phyloP scores from a whole-genome alignment of 768 basidiomycete species.

The Wakefieldia striispora region DNA sequence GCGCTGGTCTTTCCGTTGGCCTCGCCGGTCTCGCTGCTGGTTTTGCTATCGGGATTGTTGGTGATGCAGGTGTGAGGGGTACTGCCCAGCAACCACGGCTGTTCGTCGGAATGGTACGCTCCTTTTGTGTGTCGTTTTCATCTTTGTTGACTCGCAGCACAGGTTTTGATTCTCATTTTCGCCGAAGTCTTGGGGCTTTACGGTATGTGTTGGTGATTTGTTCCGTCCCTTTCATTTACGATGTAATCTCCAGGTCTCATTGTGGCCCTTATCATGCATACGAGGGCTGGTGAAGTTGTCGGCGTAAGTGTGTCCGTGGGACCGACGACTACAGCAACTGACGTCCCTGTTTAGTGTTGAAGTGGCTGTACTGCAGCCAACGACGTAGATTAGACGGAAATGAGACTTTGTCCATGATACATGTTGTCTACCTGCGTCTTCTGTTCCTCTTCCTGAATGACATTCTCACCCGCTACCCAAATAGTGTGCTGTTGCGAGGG shows the following conservation, averaged over 20 bases:
- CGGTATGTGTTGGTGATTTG: conserved; percentile 40
- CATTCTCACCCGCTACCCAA: conserved; percentile 5
- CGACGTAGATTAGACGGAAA: conserved; percentile 9
- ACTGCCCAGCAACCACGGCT: conserved; percentile 95
- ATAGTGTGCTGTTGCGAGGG: background rate
- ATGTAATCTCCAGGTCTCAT: conserved; percentile 57
- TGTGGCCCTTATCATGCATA: conserved; percentile 96
- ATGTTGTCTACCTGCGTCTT: conserved; percentile 8
- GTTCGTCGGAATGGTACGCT: conserved; percentile 87
- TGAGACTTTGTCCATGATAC: conserved; percentile 4
- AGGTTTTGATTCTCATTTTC: conserved; percentile 98
- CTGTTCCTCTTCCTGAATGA: conserved; percentile 2
- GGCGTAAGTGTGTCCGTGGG: conserved; percentile 8
- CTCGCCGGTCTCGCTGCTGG: conserved; percentile 95
- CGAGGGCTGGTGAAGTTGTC: conserved; percentile 43
- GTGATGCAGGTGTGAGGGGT: conserved; percentile 97
- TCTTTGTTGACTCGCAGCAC: conserved; percentile 1
- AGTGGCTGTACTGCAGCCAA: background rate
- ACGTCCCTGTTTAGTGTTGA: conserved; percentile 25
- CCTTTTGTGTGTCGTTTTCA: background rate
- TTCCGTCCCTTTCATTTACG: background rate
- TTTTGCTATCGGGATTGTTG: conserved; percentile 97
- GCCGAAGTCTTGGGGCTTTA: conserved; percentile 93
- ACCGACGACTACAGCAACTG: background rate
- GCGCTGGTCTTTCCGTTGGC: conserved; percentile 90